Base-by-base conservation (phyloP, 2,329 filamentous ascomycete species). In the Ophiostoma novo-ulmi region DNA sequence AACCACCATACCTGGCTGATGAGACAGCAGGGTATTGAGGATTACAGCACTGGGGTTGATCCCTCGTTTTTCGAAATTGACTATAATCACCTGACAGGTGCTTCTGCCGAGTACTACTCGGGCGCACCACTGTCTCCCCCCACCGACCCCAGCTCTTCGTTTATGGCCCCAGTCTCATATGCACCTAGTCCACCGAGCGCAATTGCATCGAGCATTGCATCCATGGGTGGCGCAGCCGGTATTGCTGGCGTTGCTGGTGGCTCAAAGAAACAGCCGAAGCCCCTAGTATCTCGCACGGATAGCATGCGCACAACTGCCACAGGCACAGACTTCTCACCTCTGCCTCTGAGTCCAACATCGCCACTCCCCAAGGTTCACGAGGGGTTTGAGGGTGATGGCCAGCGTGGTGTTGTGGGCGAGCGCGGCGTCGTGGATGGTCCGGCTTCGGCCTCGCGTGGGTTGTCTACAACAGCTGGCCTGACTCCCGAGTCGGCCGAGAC, bases 21-120 rank as follows among this genome's bases (percentile, higher is more conserved):
- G 64, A n/a, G 67, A 38, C 39, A 70, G 5, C 70, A 72, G 70
- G 72, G 72, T 55, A 58, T 73, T n/a, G 48, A 67, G 17, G 48
- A 71, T 71, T n/a, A 61, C 52, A 61, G 66, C 69, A 44, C 63
- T 38, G 55, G 67, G n/a, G 52, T 64, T 1, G 67, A 61, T 20
- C 66, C 70, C 7, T 13, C 41, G n/a, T 55, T 70, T 8, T 75
- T 74, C 36, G 72, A 73, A 22, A 64, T 71, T 39, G 69, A 73
- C 26, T 67, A 70, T 17, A 69, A 75, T 31, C 71, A 76, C 41
- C 69, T 73, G n/a, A 74, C 74, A 11, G 76, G 76, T 26, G 73
- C 73, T 4, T 73, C 75, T n/a, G 76, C 74, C 38, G 73, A 74
- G n/a, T 76, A 75, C 70, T 76, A 76, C 70, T 74, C 75, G 5